These are phyloP conservation scores for Scopulariopsis brevicaulis DNA, from an alignment of 2,329 filamentous ascomycete genomes.

Conservation along the genomic window DNA sequence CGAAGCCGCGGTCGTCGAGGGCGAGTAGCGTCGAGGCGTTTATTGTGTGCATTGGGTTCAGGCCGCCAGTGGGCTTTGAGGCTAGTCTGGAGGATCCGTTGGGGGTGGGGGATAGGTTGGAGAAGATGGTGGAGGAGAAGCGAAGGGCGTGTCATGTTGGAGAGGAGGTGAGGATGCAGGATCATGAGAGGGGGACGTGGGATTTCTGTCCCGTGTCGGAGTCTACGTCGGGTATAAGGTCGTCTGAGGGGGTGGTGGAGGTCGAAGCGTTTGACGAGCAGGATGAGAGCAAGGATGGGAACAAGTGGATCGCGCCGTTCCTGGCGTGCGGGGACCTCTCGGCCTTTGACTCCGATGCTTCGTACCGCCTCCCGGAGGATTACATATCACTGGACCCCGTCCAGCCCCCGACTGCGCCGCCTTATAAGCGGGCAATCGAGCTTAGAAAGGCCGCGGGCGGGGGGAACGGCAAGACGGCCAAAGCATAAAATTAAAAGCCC, in stretches of 20 bases:
- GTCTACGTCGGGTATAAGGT: conserved; percentile 21
- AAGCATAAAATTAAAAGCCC: conserved; percentile 10
- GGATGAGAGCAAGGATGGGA: conserved; percentile 11
- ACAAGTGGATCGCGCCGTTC: conserved; percentile 85
- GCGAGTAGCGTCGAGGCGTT: conserved; percentile 96
- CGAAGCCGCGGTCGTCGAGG: conserved; percentile 88
- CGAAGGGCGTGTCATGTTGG: conserved; percentile 26
- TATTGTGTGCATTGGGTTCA: conserved; percentile 86
- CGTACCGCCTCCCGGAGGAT: conserved; percentile 78
- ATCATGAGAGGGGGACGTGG: conserved; percentile 32
- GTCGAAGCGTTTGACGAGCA: conserved; percentile 16
- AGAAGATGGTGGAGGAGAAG: conserved; percentile 34
- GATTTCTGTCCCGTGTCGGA: conserved; percentile 12
- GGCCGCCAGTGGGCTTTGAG: conserved; percentile 63
- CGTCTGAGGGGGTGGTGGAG: conserved; percentile 23
- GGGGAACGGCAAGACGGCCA: conserved; percentile 58
- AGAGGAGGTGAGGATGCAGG: conserved; percentile 32
- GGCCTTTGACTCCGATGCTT: conserved; percentile 90
- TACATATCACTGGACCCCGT: conserved; percentile 83
- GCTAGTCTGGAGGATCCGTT: conserved; percentile 67
- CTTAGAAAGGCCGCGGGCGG: conserved; percentile 60
- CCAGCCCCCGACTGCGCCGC: conserved; percentile 90
- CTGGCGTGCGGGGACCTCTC: conserved; percentile 95
- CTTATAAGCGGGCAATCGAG: conserved; percentile 85
- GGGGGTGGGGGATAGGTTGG: conserved; percentile 47